A percentile compares a stretch with the other conserved stretches of the same genome.
phyloP scores from a whole-genome alignment of 179 eudicot genomes.

The Silene noctiflora region DNA sequence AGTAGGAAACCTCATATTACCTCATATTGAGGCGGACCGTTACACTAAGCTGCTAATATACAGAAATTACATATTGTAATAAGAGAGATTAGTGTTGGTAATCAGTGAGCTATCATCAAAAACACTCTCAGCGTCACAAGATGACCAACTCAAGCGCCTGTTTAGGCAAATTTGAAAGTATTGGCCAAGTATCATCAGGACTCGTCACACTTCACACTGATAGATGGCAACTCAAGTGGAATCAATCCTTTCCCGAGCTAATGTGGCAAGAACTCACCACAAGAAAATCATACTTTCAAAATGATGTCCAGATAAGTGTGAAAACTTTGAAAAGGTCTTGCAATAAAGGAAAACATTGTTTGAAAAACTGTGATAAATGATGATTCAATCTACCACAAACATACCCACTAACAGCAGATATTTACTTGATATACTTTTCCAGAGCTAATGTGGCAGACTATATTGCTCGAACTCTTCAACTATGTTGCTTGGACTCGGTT shows the following conservation, averaged over 20 bases:
- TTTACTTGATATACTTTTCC: too few relatives aligned
- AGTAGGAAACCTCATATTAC: too few relatives aligned
- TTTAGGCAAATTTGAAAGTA: background rate
- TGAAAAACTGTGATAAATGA: too few relatives aligned
- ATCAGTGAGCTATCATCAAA: background rate
- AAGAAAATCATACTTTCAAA: background rate
- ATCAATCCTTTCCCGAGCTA: background rate
- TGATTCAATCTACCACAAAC: too few relatives aligned
- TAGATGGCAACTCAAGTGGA: background rate
- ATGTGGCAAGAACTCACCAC: background rate
- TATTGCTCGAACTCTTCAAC: too few relatives aligned
- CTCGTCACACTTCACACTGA: background rate
- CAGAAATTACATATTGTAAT: too few relatives aligned
- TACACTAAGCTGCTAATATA: background rate
- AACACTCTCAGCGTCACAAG: background rate
- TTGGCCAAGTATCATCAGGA: background rate
- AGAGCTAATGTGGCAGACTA: too few relatives aligned
- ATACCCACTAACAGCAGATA: too few relatives aligned
- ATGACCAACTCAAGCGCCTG: background rate
- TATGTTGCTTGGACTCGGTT: too few relatives aligned
- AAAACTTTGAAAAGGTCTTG: background rate
- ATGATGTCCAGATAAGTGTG: background rate
- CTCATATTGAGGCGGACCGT: too few relatives aligned
- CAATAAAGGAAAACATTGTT: too few relatives aligned
- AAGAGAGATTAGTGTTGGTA: background rate